A percentile compares a stretch with the other conserved stretches of the same genome.
Conservation (phyloP, 2,329 filamentous ascomycete species). For the Paraphaeosphaeria minitans region DNA sequence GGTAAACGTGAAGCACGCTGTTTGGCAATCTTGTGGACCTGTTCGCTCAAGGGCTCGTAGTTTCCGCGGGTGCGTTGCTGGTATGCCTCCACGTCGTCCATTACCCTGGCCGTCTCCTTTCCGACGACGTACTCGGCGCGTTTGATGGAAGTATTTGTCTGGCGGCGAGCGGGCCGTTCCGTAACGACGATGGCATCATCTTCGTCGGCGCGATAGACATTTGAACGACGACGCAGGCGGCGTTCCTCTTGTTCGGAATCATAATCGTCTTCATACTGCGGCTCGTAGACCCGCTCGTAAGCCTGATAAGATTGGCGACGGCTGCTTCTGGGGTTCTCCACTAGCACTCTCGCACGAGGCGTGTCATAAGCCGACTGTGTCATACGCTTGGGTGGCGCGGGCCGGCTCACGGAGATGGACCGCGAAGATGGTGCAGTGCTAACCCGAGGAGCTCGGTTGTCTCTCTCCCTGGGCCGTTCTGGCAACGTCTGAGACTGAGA, state of each 20-base stretch:
- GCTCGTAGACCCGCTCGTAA: conserved; percentile 25
- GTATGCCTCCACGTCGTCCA: conserved; percentile 36
- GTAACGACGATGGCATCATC: conserved; percentile 14
- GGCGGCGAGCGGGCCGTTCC: conserved; percentile 29
- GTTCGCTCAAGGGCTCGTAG: conserved; percentile 32
- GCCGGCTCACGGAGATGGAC: conserved; percentile 34
- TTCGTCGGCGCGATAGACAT: conserved; percentile 17
- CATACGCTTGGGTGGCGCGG: conserved; percentile 37
- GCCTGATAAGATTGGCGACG: conserved; percentile 37
- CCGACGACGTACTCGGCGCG: conserved; percentile 25
- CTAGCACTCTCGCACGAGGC: conserved; percentile 28
- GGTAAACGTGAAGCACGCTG: conserved; percentile 28
- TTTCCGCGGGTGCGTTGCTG: conserved; percentile 37
- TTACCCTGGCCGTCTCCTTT: conserved; percentile 22
- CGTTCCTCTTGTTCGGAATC: conserved; percentile 13
- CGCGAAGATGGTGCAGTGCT: conserved; percentile 27
- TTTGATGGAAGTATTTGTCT: conserved; percentile 30
- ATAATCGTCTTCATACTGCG: conserved; percentile 15
- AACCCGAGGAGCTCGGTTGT: conserved; percentile 21
- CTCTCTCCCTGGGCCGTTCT: conserved; percentile 22
- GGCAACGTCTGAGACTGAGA: conserved; percentile 22
- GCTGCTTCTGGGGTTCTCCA: conserved; percentile 31
- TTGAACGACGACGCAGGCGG: conserved; percentile 13
- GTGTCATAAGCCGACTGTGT: conserved; percentile 37
- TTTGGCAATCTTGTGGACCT: conserved; percentile 37